Evolutionary conservation across 495 filamentous ascomycete species (phyloP).

Genomic region (Rostrohypoxylon terebratum): DNA sequence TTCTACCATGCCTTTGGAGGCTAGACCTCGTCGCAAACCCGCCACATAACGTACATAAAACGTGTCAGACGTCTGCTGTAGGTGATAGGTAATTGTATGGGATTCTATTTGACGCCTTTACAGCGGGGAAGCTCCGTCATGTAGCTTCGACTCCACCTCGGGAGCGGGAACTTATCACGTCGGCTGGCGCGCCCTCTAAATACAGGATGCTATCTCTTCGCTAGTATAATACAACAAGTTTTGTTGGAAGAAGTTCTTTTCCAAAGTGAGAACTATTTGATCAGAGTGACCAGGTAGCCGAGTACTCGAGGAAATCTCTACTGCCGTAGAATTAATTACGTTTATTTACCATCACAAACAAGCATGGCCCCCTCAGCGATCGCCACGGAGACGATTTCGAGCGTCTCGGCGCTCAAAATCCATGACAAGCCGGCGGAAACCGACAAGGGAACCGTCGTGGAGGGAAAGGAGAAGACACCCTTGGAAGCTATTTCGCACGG

Average conservation of each 20-base stretch:
- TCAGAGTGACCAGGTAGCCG: neutral
- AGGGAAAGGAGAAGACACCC: conserved; percentile 37
- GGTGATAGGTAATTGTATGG: neutral
- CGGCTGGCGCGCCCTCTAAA: neutral
- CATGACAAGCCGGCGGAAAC: conserved; percentile 17
- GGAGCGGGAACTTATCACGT: conserved; percentile 21
- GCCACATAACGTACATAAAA: neutral
- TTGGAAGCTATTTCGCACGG: conserved; percentile 48
- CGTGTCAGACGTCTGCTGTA: neutral
- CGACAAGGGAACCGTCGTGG: neutral
- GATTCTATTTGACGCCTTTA: conserved; percentile 17
- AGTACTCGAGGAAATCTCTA: neutral
- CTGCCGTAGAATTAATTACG: too few relatives aligned
- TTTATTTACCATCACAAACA: neutral
- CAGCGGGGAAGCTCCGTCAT: conserved; percentile 20
- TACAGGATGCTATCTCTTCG: neutral
- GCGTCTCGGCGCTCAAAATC: conserved; percentile 22
- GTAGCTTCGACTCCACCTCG: conserved; percentile 17
- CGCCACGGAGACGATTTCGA: conserved; percentile 34
- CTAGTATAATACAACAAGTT: conserved; percentile 1
- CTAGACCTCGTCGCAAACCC: neutral
- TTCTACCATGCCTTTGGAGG: neutral
- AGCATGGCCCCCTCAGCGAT: conserved; percentile 48
- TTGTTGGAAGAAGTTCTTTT: neutral
- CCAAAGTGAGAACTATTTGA: too few relatives aligned